phyloP scores from a whole-genome alignment of 139 green algal genomes.

The Dunaliella primolecta region DNA sequence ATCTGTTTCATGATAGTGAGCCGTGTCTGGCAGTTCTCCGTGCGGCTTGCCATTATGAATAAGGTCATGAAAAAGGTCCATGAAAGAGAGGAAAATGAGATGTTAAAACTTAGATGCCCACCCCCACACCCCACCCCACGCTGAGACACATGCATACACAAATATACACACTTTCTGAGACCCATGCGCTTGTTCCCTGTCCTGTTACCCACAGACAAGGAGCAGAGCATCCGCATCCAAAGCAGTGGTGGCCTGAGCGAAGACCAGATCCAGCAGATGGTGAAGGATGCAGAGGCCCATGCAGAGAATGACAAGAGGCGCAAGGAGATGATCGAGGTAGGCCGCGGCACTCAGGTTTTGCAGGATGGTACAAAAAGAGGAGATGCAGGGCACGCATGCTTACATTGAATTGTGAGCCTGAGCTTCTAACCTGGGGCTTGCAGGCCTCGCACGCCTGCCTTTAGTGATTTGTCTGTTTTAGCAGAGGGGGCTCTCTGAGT shows the following conservation, averaged over 20 bases:
- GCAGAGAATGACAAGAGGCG: constrained; percentile 84
- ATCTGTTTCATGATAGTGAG: too few species aligned
- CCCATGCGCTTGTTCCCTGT: too few species aligned
- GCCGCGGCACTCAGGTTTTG: neutral
- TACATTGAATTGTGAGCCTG: neutral
- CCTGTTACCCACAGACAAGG: constrained; percentile 75
- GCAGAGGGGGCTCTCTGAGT: neutral
- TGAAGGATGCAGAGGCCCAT: constrained; percentile 81
- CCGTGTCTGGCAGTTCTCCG: too few species aligned
- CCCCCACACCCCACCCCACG: too few species aligned
- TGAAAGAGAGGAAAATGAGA: too few species aligned
- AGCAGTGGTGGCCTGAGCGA: constrained; percentile 78
- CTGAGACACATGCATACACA: neutral
- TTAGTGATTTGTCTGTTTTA: too few species aligned
- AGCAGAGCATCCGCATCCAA: constrained; percentile 95
- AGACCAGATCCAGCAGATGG: constrained; percentile 93
- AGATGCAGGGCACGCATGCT: neutral
- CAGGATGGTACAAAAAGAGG: neutral
- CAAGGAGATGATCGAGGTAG: constrained; percentile 91
- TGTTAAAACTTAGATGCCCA: too few species aligned
- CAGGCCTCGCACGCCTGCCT: too few species aligned
- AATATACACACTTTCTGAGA: neutral
- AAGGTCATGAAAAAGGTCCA: too few species aligned
- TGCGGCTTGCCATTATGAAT: too few species aligned
- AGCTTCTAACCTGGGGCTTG: too few species aligned